A percentile compares a stretch with the other conserved stretches of the same genome.
Conservation (phyloP, 768 basidiomycete genomes). For the Brasilioporus rufonigricans region DNA sequence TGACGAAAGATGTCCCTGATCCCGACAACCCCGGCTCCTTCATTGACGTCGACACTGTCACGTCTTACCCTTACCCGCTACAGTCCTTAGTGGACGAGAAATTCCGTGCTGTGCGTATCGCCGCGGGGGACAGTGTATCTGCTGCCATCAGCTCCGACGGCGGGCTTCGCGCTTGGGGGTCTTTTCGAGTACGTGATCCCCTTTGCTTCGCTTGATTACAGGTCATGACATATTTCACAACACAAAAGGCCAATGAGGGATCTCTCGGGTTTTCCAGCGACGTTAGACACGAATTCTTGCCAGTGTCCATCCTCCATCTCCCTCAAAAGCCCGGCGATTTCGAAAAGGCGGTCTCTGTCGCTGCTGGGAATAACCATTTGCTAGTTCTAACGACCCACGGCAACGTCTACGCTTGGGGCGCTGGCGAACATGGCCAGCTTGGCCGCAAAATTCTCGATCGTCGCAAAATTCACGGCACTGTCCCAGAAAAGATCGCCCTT, state of each 20-base stretch:
- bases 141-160: constrained; percentile 81
- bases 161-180: constrained; percentile 83
- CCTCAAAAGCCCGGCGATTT: constrained; percentile 58
- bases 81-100: constrained; percentile 69
- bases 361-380: constrained; percentile 85
- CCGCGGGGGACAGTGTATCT: constrained; percentile 85
- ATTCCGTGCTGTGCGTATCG: constrained; percentile 81
- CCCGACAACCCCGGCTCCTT: constrained; percentile 58
- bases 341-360: constrained; percentile 73
- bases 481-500: constrained; percentile 83
- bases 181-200: constrained; percentile 69
- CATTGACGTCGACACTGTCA: constrained; percentile 51
- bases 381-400: constrained; percentile 88
- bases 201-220: not conserved
- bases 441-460: constrained; percentile 89
- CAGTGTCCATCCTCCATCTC: constrained; percentile 57
- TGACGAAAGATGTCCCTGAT: constrained; percentile 59
- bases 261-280: constrained; percentile 80
- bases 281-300: constrained; percentile 63
- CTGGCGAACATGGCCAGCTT: constrained; percentile 87
- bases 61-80: constrained; percentile 61
- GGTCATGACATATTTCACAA: constrained; percentile 4
- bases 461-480: constrained; percentile 84
- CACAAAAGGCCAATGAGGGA: constrained; percentile 66
- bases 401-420: constrained; percentile 85